A percentile compares a stretch with the other conserved stretches of the same genome.
Evolutionary conservation across 768 basidiomycete genomes (phyloP).

Genomic region (Rhodotorula sphaerocarpa): DNA sequence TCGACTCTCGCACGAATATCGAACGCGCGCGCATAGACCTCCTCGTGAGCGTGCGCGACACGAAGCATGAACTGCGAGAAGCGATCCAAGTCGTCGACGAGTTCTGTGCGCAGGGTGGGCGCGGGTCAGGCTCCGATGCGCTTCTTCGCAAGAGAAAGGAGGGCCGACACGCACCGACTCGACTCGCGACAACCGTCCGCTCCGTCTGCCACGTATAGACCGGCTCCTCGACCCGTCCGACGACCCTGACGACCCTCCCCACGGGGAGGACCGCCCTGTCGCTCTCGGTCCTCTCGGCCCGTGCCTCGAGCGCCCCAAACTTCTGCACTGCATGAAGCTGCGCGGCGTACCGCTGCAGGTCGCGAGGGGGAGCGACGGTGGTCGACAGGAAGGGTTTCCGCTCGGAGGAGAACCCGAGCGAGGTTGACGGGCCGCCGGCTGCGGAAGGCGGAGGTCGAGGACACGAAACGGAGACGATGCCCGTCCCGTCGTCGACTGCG

Average conservation of each 20-base stretch:
- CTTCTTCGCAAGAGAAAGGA: background rate
- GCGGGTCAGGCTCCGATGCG: background rate
- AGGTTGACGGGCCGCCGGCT: background rate
- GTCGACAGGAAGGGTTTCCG: no score
- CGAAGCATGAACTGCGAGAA: background rate
- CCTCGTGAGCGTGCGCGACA: background rate
- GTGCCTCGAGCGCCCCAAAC: background rate
- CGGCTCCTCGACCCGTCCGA: slow-evolving; percentile 10
- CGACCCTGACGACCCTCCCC: slow-evolving; percentile 5
- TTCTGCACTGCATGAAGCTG: background rate
- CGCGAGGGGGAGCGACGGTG: no score
- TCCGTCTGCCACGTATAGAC: background rate
- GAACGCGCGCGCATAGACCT: slow-evolving; percentile 3
- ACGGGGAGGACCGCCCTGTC: background rate
- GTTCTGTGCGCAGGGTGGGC: background rate
- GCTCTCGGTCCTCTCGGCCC: background rate
- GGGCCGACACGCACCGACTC: slow-evolving; percentile 11
- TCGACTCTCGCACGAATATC: slow-evolving; percentile 1
- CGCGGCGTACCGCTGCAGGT: background rate
- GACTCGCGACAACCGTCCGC: slow-evolving; percentile 1
- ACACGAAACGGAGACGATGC: slow-evolving; percentile 3
- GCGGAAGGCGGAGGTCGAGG: background rate
- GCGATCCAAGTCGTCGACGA: background rate
- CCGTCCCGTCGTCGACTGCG: slow-evolving; percentile 31
- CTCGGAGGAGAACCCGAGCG: no score